Percentiles rank a stretch among this genome's conserved stretches.
phyloP scores from a whole-genome alignment of 2,329 filamentous ascomycete genomes.

The Celoporthe dispersa region DNA sequence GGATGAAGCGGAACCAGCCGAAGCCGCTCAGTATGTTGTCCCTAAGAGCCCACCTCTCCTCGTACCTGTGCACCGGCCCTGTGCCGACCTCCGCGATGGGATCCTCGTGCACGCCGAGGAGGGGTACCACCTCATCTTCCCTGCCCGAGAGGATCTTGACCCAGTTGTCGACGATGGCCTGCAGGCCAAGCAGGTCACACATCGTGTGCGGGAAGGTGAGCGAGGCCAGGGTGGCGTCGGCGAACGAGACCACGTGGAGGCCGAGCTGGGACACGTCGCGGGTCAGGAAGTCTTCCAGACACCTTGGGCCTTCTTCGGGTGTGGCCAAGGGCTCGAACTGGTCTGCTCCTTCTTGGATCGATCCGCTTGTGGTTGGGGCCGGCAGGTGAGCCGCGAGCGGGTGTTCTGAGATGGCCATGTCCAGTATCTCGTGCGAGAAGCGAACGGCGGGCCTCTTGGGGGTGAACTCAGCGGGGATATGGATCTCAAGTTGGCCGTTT shows the following conservation, averaged over 20 bases:
- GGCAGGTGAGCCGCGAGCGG: constrained; percentile 45
- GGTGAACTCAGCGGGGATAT: constrained; percentile 39
- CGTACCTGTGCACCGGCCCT: constrained; percentile 27
- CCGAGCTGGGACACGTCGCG: constrained; percentile 50
- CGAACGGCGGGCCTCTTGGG: constrained; percentile 43
- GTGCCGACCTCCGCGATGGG: constrained; percentile 37
- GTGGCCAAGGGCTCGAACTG: constrained; percentile 36
- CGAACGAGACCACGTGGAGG: constrained; percentile 53
- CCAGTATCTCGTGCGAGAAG: constrained; percentile 44
- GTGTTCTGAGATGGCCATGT: constrained; percentile 46
- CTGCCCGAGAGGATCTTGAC: constrained; percentile 48
- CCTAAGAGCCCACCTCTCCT: constrained; percentile 37
- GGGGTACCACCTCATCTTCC: constrained; percentile 45
- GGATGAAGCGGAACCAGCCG: constrained; percentile 38
- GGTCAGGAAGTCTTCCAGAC: constrained; percentile 45
- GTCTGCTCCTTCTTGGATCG: constrained; percentile 36
- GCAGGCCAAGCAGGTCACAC: constrained; percentile 50
- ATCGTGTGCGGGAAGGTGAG: constrained; percentile 53
- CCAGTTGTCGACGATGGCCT: constrained; percentile 51
- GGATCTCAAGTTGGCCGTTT: constrained; percentile 38
- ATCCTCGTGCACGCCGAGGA: constrained; percentile 43
- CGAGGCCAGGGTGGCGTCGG: constrained; percentile 53
- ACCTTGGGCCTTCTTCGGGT: constrained; percentile 35
- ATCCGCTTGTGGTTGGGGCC: constrained; percentile 35
- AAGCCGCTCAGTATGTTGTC: constrained; percentile 36